A percentile compares a stretch with the other conserved stretches of the same genome.
phyloP scores from a whole-genome alignment of 495 filamentous ascomycete genomes.

The Xylaria sp. region DNA sequence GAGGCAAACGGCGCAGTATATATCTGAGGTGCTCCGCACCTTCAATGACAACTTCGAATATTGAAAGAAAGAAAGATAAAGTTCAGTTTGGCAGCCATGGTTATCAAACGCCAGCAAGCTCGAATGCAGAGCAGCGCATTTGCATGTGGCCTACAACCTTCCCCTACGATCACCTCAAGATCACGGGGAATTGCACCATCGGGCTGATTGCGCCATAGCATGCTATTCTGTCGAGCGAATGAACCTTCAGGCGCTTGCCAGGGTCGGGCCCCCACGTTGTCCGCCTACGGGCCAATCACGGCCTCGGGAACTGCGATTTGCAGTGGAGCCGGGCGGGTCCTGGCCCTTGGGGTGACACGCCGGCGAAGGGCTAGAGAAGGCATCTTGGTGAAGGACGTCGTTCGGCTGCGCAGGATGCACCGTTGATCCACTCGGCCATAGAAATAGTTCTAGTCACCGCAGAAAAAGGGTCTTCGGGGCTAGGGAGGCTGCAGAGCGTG shows the following conservation, averaged over 20 bases:
- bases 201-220: constrained; percentile 45
- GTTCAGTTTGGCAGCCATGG: constrained; percentile 21
- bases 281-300: constrained; percentile 2
- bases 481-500: background rate
- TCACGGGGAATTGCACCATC: constrained; percentile 48
- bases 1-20: constrained; percentile 29
- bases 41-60: constrained; percentile 39
- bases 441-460: background rate
- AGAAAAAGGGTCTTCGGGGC: constrained; percentile 2
- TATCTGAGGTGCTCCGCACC: constrained; percentile 39
- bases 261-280: constrained; percentile 2
- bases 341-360: background rate
- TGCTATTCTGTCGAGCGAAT: constrained; percentile 37
- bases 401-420: constrained; percentile 15
- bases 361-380: constrained; percentile 2
- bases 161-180: constrained; percentile 42
- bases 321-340: constrained; percentile 4
- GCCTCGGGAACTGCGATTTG: background rate
- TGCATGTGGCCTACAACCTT: constrained; percentile 25
- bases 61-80: constrained; percentile 10
- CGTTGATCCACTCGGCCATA: constrained; percentile 27
- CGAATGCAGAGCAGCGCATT: constrained; percentile 21
- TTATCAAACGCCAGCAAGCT: constrained; percentile 19
- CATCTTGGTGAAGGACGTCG: constrained; percentile 19
- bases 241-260: constrained; percentile 20